Percentiles rank a stretch among this genome's conserved stretches.
These are phyloP conservation scores for Malus hybrid DNA, from an alignment of 331 rosid species.

Conservation along the genomic window DNA sequence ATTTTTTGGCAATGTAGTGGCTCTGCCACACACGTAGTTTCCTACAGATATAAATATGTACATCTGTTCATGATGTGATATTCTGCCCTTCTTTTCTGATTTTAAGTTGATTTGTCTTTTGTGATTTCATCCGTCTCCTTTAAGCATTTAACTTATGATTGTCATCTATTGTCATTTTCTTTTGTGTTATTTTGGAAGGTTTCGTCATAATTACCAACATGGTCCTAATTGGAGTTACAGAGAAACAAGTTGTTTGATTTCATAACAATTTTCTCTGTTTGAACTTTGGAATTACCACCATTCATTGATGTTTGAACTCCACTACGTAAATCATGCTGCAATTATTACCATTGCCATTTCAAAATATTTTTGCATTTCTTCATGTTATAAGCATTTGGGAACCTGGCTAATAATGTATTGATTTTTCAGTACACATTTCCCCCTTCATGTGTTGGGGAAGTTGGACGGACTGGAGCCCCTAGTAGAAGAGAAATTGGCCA, in stretches of 20 bases:
- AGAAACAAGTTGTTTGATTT: not conserved
- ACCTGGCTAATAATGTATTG: slow-evolving; percentile 2
- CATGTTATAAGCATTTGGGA: not conserved
- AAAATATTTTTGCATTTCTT: not conserved
- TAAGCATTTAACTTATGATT: not conserved
- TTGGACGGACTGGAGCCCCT: slow-evolving; percentile 92
- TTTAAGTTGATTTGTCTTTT: not conserved
- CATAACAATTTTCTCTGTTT: not conserved
- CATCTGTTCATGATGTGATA: not conserved
- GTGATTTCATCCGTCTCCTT: not conserved
- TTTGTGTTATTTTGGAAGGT: not conserved
- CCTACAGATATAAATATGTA: not conserved
- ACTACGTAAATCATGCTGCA: not conserved
- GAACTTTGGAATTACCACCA: not conserved
- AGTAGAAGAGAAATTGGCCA: slow-evolving; percentile 98
- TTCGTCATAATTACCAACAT: not conserved
- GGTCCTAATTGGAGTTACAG: not conserved
- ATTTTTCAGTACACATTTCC: slow-evolving; percentile 83
- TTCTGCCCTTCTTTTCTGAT: not conserved
- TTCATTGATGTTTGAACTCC: not conserved
- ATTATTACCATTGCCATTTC: not conserved
- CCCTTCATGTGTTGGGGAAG: slow-evolving; percentile 97
- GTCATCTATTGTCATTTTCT: not conserved
- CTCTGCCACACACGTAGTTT: not conserved
- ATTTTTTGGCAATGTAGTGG: not conserved